Base-by-base conservation (phyloP, 2,329 filamentous ascomycete genomes). In the Rhinocladiella mackenziei region DNA sequence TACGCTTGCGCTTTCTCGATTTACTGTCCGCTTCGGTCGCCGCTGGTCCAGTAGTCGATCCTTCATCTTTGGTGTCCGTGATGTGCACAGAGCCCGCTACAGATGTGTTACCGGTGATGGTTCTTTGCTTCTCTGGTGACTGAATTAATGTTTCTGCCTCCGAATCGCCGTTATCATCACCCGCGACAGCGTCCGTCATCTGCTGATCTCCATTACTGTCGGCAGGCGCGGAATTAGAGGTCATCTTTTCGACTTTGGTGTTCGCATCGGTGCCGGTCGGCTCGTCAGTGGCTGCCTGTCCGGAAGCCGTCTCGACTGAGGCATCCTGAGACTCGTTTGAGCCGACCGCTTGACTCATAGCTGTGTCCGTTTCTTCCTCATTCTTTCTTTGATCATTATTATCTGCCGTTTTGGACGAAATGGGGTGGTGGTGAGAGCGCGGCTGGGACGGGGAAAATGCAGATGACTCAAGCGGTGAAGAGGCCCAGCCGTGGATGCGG, bases 71-170 rank as follows among this genome's bases (percentile, higher is more conserved):
- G 17, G 25, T 14, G 20, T 30, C 43, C 18, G 25, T 32, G 10
- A 26, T 14, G 20, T 39, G 32, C 23, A 33, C 35, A 25, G 50
- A 46, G 10, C 39, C 46, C 22, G 46, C 33, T 7, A 43, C 42
- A 30, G 52, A 50, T 20, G 48, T 33, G 31, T 34, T 47, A 29
- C 54, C 53, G 6, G 51, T 25, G 39, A 67, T 65, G 44, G 61
- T 60, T 45, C 64, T 64, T 56, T 66, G 67, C 59, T 72, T 71
- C 57, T 71, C 66, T 4, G 69, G 68, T 5, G 69, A 72, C 54
- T 72, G 68, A 43, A 72, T 72, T 46, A 71, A 68, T 14, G 69
- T 72, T 57, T 72, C 69, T 41, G 69, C 69, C 59, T 72, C 69
- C 32, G 69, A 72, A 56, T 72, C 69, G 19, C 60, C 65, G 43